Percentiles rank a stretch among this genome's conserved stretches.
phyloP scores from a whole-genome alignment of 2,329 filamentous ascomycete genomes.

The Parastagonospora nodorum region DNA sequence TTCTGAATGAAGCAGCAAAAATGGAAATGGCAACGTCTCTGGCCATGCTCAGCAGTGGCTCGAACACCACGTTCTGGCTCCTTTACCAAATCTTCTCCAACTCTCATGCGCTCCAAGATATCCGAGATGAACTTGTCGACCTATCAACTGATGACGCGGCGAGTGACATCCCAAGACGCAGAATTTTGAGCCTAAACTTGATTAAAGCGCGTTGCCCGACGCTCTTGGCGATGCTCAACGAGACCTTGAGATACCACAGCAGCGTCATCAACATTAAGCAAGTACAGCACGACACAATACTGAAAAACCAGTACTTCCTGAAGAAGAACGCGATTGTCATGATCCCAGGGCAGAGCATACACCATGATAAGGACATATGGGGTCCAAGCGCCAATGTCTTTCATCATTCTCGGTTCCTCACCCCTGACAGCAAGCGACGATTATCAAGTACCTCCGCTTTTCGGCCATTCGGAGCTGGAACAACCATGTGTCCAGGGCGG shows the following conservation, averaged over 20 bases:
- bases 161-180: slow-evolving; percentile 1
- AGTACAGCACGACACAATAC: slow-evolving; percentile 43
- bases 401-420: slow-evolving; percentile 41
- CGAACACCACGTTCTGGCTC: slow-evolving; percentile 50
- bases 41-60: slow-evolving; percentile 50
- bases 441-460: slow-evolving; percentile 33
- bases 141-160: slow-evolving; percentile 4
- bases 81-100: slow-evolving; percentile 46
- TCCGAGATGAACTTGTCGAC: slow-evolving; percentile 38
- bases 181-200: slow-evolving; percentile 36
- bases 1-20: slow-evolving; percentile 46
- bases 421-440: slow-evolving; percentile 12
- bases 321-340: slow-evolving; percentile 44
- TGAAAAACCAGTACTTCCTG: slow-evolving; percentile 40
- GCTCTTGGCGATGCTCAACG: slow-evolving; percentile 49
- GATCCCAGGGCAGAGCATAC: slow-evolving; percentile 42
- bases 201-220: slow-evolving; percentile 47
- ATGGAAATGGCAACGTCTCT: slow-evolving; percentile 51
- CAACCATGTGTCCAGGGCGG: slow-evolving; percentile 45
- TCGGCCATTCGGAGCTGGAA: slow-evolving; percentile 43
- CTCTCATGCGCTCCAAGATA: slow-evolving; percentile 29
- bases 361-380: slow-evolving; percentile 41
- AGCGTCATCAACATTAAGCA: slow-evolving; percentile 46
- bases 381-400: slow-evolving; percentile 38
- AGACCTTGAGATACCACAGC: slow-evolving; percentile 48